phyloP scores from a whole-genome alignment of 2,329 filamentous ascomycete species.

The Penicillium sumatraense region DNA sequence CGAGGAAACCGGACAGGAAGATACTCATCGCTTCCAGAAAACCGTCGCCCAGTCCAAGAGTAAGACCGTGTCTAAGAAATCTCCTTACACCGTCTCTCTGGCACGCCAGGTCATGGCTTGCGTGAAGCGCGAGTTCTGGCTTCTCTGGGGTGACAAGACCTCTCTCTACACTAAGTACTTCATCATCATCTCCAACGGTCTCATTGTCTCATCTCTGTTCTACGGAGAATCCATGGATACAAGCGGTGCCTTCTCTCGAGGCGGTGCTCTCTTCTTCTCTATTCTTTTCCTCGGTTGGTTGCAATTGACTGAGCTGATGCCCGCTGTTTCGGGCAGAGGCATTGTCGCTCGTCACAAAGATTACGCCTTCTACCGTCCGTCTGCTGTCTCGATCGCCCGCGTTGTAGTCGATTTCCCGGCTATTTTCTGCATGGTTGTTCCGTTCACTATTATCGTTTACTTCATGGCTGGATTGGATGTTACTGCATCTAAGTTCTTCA shows the following conservation, averaged over 20 bases:
- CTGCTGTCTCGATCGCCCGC: slow-evolving; percentile 65
- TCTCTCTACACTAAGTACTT: slow-evolving; percentile 79
- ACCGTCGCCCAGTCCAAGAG: slow-evolving; percentile 68
- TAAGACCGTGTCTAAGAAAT: slow-evolving; percentile 69
- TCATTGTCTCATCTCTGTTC: slow-evolving; percentile 81
- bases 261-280: slow-evolving; percentile 69
- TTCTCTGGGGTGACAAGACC: slow-evolving; percentile 74
- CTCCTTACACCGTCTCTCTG: slow-evolving; percentile 77
- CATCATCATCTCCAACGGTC: slow-evolving; percentile 73
- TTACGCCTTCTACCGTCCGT: slow-evolving; percentile 72
- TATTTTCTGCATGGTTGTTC: slow-evolving; percentile 60
- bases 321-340: slow-evolving; percentile 71
- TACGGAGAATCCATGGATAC: slow-evolving; percentile 67
- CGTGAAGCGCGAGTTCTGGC: slow-evolving; percentile 76
- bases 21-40: slow-evolving; percentile 68
- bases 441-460: slow-evolving; percentile 68
- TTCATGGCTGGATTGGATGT: slow-evolving; percentile 66
- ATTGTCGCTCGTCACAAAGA: slow-evolving; percentile 71
- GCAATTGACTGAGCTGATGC: slow-evolving; percentile 77
- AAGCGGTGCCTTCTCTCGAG: slow-evolving; percentile 65
- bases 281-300: slow-evolving; percentile 72
- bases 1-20: slow-evolving; percentile 60
- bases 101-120: slow-evolving; percentile 65
- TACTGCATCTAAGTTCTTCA: slow-evolving; percentile 67
- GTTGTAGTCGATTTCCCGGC: slow-evolving; percentile 68